Evolutionary conservation across 345 rosid genomes (phyloP), one percentile per base, ranked within the genome.

Genomic region (Dovyalis caffra): DNA sequence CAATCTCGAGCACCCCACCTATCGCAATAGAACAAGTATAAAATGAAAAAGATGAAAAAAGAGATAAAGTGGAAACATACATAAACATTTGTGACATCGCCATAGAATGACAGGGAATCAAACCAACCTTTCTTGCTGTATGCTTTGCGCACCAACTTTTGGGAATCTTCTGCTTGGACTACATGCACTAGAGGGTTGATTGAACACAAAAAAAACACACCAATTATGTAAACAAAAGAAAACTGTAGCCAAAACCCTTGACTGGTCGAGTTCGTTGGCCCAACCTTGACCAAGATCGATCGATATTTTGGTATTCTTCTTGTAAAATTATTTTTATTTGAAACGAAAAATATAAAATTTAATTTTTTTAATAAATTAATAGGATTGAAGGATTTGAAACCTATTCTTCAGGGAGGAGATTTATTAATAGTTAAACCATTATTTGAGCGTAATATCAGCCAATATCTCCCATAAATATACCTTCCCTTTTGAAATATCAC

Each of bases 391-490:
- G n/a, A n/a, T n/a, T n/a, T n/a, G n/a, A n/a, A n/a, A n/a, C n/a
- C n/a, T n/a, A n/a, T n/a, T n/a, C n/a, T n/a, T n/a, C n/a, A n/a
- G n/a, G n/a, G n/a, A n/a, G n/a, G n/a, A n/a, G n/a, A n/a, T n/a
- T n/a, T n/a, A n/a, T n/a, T n/a, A n/a, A n/a, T n/a, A n/a, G n/a
- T n/a, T 20, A 56, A 21, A 2, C 12, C 10, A 43, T 80, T 69
- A 68, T 35, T 56, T 72, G 53, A 79, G 70, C 33, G 71, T 35
- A 58, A 69, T 64, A 40, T 80, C 83, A 43, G 84, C 87, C 45
- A 82, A 25, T 25, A 85, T 67, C 74, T 87, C 88, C 68, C 71
- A 73, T 12, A 80, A 49, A 66, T 80, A 29, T 58, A 80, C 1
- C 74, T 79, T 76, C 62, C 82, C 78, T 63, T 76, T 74, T 1